A percentile compares a stretch with the other conserved stretches of the same genome.
Evolutionary conservation across 176 grass and related monocot species (phyloP).

Genomic region (Aechmea fasciata): DNA sequence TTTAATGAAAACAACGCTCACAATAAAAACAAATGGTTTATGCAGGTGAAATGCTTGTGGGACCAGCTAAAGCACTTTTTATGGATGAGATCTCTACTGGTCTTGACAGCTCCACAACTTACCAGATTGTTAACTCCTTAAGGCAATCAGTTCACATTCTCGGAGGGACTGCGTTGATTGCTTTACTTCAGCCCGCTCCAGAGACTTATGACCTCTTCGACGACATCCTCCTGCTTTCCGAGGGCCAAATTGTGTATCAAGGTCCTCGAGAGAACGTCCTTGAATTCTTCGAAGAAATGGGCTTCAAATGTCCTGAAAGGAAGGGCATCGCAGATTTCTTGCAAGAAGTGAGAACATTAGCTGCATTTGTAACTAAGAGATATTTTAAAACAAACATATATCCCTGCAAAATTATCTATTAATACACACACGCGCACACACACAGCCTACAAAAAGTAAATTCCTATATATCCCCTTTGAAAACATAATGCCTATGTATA

Average conservation of each 20-base stretch:
- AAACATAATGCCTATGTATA: no score
- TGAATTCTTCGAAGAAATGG: constrained; percentile 75
- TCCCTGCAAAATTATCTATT: no score
- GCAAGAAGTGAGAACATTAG: constrained; percentile 62
- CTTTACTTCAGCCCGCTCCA: constrained; percentile 85
- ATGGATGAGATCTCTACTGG: constrained; percentile 98
- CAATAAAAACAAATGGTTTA: constrained; percentile 14
- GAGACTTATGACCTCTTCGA: constrained; percentile 88
- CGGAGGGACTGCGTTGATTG: constrained; percentile 71
- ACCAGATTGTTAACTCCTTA: constrained; percentile 79
- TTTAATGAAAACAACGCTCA: constrained; percentile 9
- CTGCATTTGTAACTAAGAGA: not conserved
- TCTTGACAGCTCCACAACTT: constrained; percentile 87
- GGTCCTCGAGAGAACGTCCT: constrained; percentile 73
- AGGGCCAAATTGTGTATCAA: constrained; percentile 88
- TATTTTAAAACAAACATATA: no score
- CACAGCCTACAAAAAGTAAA: no score
- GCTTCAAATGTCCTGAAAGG: constrained; percentile 89
- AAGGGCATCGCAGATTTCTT: constrained; percentile 89
- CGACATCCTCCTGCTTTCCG: constrained; percentile 76
- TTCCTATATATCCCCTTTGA: no score
- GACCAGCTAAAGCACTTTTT: constrained; percentile 84
- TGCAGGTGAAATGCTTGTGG: constrained; percentile 93
- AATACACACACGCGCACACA: no score
- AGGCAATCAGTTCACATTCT: constrained; percentile 87